A percentile compares a stretch with the other conserved stretches of the same genome.
Evolutionary conservation across 805 yeast genomes (phyloP).

Genomic region (Candida pseudofarinosa): DNA sequence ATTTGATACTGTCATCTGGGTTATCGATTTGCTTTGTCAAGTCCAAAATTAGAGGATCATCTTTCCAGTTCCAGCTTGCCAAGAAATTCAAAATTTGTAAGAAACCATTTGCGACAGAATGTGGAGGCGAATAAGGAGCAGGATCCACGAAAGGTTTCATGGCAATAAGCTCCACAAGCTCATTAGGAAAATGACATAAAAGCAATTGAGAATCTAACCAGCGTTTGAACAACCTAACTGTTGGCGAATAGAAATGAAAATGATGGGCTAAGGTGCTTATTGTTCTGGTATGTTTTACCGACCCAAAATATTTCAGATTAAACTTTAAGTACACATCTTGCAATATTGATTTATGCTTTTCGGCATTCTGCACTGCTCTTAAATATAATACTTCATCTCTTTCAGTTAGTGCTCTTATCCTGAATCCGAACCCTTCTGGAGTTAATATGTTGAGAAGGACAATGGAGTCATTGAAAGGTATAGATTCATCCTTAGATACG

Average conservation of each 20-base stretch:
- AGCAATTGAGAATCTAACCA: slow-evolving; percentile 88
- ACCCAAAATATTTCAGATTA: slow-evolving; percentile 59
- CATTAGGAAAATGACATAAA: slow-evolving; percentile 68
- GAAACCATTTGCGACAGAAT: slow-evolving; percentile 77
- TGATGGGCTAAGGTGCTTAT: slow-evolving; percentile 66
- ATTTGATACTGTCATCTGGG: slow-evolving; percentile 25
- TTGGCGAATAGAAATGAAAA: slow-evolving; percentile 69
- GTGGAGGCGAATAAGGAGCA: slow-evolving; percentile 79
- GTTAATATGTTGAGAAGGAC: slow-evolving; percentile 62
- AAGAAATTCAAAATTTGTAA: slow-evolving; percentile 66
- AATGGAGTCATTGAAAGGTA: slow-evolving; percentile 62
- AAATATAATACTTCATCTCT: slow-evolving; percentile 74
- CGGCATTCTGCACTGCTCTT: slow-evolving; percentile 65
- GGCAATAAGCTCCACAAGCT: slow-evolving; percentile 76
- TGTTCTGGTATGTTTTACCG: slow-evolving; percentile 78
- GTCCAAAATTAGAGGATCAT: slow-evolving; percentile 78
- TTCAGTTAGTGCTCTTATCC: slow-evolving; percentile 71
- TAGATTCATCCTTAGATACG: slow-evolving; percentile 59
- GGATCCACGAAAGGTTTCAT: slow-evolving; percentile 83
- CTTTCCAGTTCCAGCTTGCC: slow-evolving; percentile 92
- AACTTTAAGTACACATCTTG: slow-evolving; percentile 64
- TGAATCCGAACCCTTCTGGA: slow-evolving; percentile 89
- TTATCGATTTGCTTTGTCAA: slow-evolving; percentile 43
- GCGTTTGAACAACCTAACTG: slow-evolving; percentile 78
- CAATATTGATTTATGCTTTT: slow-evolving; percentile 54